Conservation (phyloP, 257 asterid genomes). For the Solanum chiquidenum region DNA sequence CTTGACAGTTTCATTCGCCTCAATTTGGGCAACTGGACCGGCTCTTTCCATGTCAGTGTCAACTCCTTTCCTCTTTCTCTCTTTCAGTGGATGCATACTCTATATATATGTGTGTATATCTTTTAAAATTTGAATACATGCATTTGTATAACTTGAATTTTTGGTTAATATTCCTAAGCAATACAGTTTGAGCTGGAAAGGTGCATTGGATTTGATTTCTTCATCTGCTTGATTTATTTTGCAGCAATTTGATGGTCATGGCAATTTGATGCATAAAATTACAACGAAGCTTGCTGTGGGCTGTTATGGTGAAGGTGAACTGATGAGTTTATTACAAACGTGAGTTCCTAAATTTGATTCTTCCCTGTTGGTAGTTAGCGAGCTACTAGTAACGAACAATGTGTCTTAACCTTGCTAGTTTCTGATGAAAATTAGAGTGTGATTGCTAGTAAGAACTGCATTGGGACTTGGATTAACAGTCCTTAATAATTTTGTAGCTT, state of each 20-base stretch:
- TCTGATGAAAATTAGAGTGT: background rate
- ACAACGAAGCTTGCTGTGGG: conserved; percentile 70
- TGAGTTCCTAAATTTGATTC: conserved; percentile 16
- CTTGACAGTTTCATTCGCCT: conserved; percentile 65
- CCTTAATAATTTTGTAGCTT: background rate
- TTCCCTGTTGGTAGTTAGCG: background rate
- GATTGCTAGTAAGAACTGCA: background rate
- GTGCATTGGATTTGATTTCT: background rate
- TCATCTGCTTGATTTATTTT: conserved; percentile 7
- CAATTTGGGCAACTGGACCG: conserved; percentile 73
- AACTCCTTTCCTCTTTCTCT: background rate
- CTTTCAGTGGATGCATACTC: background rate
- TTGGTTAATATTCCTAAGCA: background rate
- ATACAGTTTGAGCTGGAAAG: background rate
- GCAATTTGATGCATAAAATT: conserved; percentile 64
- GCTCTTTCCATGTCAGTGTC: conserved; percentile 59
- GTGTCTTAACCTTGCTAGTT: background rate
- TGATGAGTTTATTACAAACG: conserved; percentile 92
- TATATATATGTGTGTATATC: background rate
- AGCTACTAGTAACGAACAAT: background rate
- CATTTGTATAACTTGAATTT: background rate
- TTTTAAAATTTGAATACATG: background rate
- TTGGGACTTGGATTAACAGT: background rate
- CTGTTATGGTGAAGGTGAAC: conserved; percentile 89
- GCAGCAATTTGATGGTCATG: conserved; percentile 84